A percentile compares a stretch with the other conserved stretches of the same genome.
Evolutionary conservation across 2,329 filamentous ascomycete species (phyloP).

Genomic region (Paraphaeosphaeria minitans): DNA sequence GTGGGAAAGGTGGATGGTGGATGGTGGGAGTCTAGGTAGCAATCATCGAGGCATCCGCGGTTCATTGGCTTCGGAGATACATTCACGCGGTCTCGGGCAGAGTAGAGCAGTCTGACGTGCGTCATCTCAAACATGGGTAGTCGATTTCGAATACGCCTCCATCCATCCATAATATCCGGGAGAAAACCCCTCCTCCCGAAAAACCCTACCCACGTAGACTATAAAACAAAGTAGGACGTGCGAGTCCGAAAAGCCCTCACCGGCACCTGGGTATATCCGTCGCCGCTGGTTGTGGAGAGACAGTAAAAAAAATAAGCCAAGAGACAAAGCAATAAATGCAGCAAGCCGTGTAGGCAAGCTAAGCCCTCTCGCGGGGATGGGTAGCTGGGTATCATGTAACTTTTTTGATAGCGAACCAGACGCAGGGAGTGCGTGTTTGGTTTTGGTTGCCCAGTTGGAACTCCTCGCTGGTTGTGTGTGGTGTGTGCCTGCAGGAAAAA

Average conservation of each 20-base stretch:
- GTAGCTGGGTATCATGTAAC: slow-evolving; percentile 14
- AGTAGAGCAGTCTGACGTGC: background rate
- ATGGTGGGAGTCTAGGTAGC: too few relatives aligned
- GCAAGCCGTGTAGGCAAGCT: slow-evolving; percentile 3
- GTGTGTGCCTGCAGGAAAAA: slow-evolving; percentile 5
- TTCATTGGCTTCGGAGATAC: background rate
- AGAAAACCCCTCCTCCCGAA: background rate
- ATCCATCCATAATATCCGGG: too few relatives aligned
- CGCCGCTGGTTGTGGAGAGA: slow-evolving; percentile 38
- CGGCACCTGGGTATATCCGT: slow-evolving; percentile 42
- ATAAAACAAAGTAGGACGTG: slow-evolving; percentile 9
- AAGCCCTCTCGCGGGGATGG: slow-evolving; percentile 37
- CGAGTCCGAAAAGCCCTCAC: slow-evolving; percentile 34
- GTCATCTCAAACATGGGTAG: too few relatives aligned
- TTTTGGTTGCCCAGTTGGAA: slow-evolving; percentile 12
- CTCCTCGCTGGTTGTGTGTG: slow-evolving; percentile 45
- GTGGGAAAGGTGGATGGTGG: too few relatives aligned
- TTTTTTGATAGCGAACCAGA: background rate
- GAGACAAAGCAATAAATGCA: background rate
- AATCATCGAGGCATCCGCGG: too few relatives aligned
- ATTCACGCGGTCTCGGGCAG: background rate
- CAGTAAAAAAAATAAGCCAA: slow-evolving; percentile 13
- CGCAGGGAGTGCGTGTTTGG: background rate
- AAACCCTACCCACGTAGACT: background rate
- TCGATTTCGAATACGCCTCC: background rate